Evolutionary conservation across 352 stramenopile species (phyloP).

Genomic region (Phytophthora kernoviae): DNA sequence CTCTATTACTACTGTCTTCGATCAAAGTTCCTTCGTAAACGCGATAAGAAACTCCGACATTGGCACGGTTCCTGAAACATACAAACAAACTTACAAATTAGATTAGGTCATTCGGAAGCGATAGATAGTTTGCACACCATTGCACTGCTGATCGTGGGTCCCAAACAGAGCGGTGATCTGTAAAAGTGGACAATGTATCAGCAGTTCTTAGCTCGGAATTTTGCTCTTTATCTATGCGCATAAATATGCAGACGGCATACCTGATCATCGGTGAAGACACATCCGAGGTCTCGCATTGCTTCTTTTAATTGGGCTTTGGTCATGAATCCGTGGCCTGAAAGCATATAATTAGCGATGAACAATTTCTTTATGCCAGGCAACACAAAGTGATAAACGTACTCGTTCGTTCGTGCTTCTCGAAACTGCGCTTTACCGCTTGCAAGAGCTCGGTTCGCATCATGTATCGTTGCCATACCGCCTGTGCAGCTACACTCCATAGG

Average conservation of each 20-base stretch:
- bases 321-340: constrained; percentile 48
- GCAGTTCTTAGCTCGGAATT: not conserved
- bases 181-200: not conserved
- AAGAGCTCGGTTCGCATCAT: constrained; percentile 53
- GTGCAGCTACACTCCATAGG: constrained; percentile 41
- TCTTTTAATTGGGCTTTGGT: constrained; percentile 61
- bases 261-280: constrained; percentile 68
- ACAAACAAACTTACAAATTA: constrained; percentile 1
- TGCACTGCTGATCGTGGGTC: constrained; percentile 43
- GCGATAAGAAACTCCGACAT: constrained; percentile 46
- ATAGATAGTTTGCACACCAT: constrained; percentile 24
- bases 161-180: constrained; percentile 57
- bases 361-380: not conserved
- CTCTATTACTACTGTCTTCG: not conserved
- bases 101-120: not conserved
- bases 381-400: constrained; percentile 34
- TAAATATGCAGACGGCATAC: constrained; percentile 14
- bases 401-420: constrained; percentile 57
- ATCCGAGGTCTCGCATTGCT: constrained; percentile 47
- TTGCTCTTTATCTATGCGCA: not conserved
- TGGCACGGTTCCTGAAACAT: constrained; percentile 33
- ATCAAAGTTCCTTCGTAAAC: constrained; percentile 16
- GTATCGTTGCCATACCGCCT: constrained; percentile 47
- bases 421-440: constrained; percentile 56
- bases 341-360: not conserved